Base-by-base conservation (phyloP, 2,329 filamentous ascomycete genomes). In the Nemania serpens region DNA sequence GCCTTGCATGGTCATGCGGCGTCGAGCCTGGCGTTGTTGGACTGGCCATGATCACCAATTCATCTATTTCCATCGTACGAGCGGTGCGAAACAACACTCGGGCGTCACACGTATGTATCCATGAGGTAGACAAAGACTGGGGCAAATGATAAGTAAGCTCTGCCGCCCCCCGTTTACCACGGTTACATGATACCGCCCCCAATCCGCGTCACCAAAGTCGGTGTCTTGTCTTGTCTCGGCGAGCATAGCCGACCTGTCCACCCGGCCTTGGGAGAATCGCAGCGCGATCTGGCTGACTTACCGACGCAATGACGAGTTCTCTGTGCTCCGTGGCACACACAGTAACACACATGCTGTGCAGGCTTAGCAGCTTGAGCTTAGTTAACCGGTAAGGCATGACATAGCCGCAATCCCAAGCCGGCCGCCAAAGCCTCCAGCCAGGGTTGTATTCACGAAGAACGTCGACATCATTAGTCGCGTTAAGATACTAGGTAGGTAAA, bases 11-110 rank as follows among this genome's bases (percentile, higher is more conserved):
- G 33, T 56, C 52, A 34, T 48, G 46, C 33, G 41, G 48, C 56
- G 15, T 34, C 37, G 52, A 25, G 50, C 25, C 41, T 13, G 34
- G 58, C 15, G 57, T 63, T 56, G 20, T 48, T 39, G 25, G 55
- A 17, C 3, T 15, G 39, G 45, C 25, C 25, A 18, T 50, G 2
- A 17, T 12, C 36, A 17, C 22, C n/a, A n/a, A n/a, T n/a, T n/a
- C n/a, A n/a, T 58, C 22, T 3, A 25, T 42, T 56, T 18, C 22
- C 17, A 37, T 36, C 36, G 52, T 25, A 56, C 34, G 9, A 10
- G 4, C 10, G 17, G 39, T 34, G 50, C 45, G 6, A 50, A 33
- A 45, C 20, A n/a, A 18, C 1, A 11, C 43, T 18, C 11, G 22
- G 11, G 15, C 41, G 20, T 22, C n/a, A n/a, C 10, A 22, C 41